A percentile compares a stretch with the other conserved stretches of the same genome.
phyloP scores from a whole-genome alignment of 208 protist genomes.

The Novymonas esmeraldas region DNA sequence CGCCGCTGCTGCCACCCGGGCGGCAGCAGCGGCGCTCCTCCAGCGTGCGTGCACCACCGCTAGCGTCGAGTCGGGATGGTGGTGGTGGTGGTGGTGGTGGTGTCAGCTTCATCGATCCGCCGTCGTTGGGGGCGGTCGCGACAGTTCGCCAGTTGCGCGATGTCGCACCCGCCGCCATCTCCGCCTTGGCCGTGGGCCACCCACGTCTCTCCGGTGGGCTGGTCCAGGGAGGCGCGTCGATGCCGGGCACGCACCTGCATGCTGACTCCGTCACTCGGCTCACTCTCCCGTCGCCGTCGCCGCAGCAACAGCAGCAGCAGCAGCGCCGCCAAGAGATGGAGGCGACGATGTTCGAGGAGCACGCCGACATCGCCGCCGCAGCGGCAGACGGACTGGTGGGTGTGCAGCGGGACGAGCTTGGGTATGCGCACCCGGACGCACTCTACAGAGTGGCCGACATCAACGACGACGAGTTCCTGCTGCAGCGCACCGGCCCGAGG shows the following conservation, averaged over 20 bases:
- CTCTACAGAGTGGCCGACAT: slow-evolving; percentile 74
- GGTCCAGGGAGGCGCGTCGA: background rate
- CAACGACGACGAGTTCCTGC: slow-evolving; percentile 81
- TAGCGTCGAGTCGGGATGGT: too few species aligned
- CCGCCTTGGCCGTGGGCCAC: background rate
- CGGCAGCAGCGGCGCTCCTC: background rate
- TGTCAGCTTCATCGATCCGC: background rate
- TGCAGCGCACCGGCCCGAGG: slow-evolving; percentile 43
- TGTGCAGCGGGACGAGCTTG: slow-evolving; percentile 34
- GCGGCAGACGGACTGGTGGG: background rate
- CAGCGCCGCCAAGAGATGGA: background rate
- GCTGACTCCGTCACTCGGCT: background rate
- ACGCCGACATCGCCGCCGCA: background rate
- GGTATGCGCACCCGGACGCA: slow-evolving; percentile 43
- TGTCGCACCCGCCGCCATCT: background rate
- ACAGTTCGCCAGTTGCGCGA: slow-evolving; percentile 11
- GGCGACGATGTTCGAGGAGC: background rate
- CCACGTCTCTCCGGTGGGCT: too few species aligned
- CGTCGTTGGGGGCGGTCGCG: background rate
- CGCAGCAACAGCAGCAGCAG: too few species aligned
- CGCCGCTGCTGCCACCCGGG: too few species aligned
- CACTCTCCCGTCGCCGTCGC: background rate
- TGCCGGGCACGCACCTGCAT: background rate
- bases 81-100: background rate
- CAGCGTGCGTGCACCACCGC: too few species aligned